These are phyloP conservation scores for Tympanopsis confertula DNA, from an alignment of 2,329 filamentous ascomycete species.

Conservation along the genomic window DNA sequence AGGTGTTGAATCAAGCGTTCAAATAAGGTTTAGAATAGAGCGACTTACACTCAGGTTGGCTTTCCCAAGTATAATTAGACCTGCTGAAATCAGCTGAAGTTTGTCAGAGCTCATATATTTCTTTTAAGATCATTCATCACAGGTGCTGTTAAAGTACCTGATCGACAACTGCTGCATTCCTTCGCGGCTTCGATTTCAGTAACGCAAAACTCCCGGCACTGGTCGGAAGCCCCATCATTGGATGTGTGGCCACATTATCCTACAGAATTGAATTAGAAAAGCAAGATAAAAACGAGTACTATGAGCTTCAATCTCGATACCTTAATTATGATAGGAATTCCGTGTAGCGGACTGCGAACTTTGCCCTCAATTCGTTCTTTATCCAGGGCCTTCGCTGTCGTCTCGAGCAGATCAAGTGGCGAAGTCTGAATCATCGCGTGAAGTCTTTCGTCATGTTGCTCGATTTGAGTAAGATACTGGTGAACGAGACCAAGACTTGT, in stretches of 20 bases:
- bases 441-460: too few relatives aligned
- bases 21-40: background rate
- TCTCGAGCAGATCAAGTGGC: too few relatives aligned
- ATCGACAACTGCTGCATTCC: slow-evolving; percentile 2
- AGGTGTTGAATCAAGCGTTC: slow-evolving; percentile 1
- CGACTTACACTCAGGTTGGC: slow-evolving; percentile 11
- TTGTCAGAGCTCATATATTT: too few relatives aligned
- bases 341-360: slow-evolving; percentile 5
- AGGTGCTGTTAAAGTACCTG: too few relatives aligned
- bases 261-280: slow-evolving; percentile 3
- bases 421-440: too few relatives aligned
- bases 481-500: too few relatives aligned
- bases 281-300: background rate
- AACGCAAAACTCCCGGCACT: slow-evolving; percentile 8
- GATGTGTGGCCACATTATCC: slow-evolving; percentile 7
- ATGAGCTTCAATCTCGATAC: background rate
- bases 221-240: slow-evolving; percentile 8
- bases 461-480: too few relatives aligned
- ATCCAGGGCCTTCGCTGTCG: too few relatives aligned
- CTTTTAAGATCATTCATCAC: too few relatives aligned
- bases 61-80: slow-evolving; percentile 13
- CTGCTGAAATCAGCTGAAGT: slow-evolving; percentile 8
- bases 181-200: slow-evolving; percentile 2
- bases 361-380: too few relatives aligned
- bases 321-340: slow-evolving; percentile 6